Conservation (phyloP, 345 rosid species). For the Populus alba region DNA sequence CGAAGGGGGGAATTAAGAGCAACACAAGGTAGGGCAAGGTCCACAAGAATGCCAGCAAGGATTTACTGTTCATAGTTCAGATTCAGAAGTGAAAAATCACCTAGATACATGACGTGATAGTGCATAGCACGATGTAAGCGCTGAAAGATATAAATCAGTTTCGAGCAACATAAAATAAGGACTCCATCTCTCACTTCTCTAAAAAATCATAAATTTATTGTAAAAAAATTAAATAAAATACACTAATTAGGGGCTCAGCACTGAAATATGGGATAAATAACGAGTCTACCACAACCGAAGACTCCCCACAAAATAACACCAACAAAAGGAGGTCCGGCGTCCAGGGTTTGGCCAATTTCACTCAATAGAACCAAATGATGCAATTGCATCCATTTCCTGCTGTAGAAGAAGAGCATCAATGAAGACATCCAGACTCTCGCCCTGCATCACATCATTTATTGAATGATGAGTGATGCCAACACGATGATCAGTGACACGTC, state of each 20-base stretch:
- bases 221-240: no score
- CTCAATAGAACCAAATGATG: slow-evolving; percentile 57
- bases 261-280: no score
- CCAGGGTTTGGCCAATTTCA: slow-evolving; percentile 13
- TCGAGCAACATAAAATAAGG: no score
- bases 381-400: slow-evolving; percentile 95
- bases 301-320: no score
- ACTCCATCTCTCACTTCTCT: no score
- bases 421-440: slow-evolving; percentile 77
- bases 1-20: no score
- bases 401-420: slow-evolving; percentile 82
- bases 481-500: slow-evolving; percentile 86
- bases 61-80: no score
- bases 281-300: not conserved
- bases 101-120: not conserved
- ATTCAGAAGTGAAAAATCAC: not conserved
- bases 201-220: no score
- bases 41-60: no score
- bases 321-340: not conserved
- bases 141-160: not conserved
- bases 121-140: not conserved
- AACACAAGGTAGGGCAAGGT: no score
- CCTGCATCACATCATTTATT: slow-evolving; percentile 68
- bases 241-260: no score
- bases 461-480: slow-evolving; percentile 82